These are phyloP conservation scores for Uncinocarpus reesii DNA, from an alignment of 2,329 filamentous ascomycete genomes.

Conservation along the genomic window DNA sequence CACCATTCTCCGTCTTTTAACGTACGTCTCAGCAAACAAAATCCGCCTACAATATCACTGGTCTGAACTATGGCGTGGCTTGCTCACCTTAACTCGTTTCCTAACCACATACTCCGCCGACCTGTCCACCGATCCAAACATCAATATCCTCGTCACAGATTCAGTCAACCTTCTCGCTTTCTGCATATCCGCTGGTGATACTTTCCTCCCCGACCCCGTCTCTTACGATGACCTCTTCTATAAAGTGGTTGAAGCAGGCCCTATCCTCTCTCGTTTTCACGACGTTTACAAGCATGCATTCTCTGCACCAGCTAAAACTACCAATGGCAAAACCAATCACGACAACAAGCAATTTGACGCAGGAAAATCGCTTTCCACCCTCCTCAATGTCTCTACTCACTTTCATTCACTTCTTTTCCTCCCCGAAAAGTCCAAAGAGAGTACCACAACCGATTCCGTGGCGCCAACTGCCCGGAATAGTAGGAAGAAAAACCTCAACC, in stretches of 20 bases:
- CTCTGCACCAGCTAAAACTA: slow-evolving; percentile 6
- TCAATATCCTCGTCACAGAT: slow-evolving; percentile 63
- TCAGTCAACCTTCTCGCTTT: slow-evolving; percentile 76
- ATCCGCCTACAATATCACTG: slow-evolving; percentile 83
- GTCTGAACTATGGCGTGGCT: slow-evolving; percentile 84
- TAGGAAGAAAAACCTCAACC: slow-evolving; percentile 57
- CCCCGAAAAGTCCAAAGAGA: slow-evolving; percentile 42
- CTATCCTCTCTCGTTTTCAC: slow-evolving; percentile 70
- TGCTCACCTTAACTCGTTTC: slow-evolving; percentile 82
- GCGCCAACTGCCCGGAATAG: slow-evolving; percentile 13
- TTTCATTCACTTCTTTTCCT: slow-evolving; percentile 68
- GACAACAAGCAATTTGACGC: slow-evolving; percentile 18
- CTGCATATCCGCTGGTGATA: slow-evolving; percentile 74
- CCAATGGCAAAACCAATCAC: slow-evolving; percentile 15
- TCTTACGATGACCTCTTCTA: slow-evolving; percentile 97
- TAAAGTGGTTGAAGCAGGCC: slow-evolving; percentile 88
- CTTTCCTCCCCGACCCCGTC: slow-evolving; percentile 75
- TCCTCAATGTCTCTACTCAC: slow-evolving; percentile 68
- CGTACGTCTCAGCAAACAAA: slow-evolving; percentile 70
- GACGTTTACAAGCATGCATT: slow-evolving; percentile 54
- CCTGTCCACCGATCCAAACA: slow-evolving; percentile 56
- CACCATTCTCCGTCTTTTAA: slow-evolving; percentile 71
- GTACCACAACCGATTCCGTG: slow-evolving; percentile 23
- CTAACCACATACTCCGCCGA: slow-evolving; percentile 76
- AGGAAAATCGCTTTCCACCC: slow-evolving; percentile 31